A percentile compares a stretch with the other conserved stretches of the same genome.
These are phyloP conservation scores for Aspergillus sp. DNA, from an alignment of 2,329 filamentous ascomycete genomes.

Conservation along the genomic window DNA sequence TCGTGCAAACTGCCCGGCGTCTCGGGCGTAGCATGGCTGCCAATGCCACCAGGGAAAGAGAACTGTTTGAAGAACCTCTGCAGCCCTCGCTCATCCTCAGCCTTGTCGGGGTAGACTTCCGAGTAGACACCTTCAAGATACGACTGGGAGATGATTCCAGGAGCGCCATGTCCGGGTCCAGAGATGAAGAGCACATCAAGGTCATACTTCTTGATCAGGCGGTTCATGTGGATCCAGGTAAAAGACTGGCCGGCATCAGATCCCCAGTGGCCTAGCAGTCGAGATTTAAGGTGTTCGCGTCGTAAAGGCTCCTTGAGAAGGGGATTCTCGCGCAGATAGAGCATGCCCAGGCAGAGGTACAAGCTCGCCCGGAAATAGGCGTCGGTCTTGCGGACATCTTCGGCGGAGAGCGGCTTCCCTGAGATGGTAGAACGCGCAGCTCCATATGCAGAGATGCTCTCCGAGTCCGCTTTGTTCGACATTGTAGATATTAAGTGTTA, in stretches of 20 bases:
- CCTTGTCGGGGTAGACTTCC: slow-evolving; percentile 74
- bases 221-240: slow-evolving; percentile 80
- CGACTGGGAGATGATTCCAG: slow-evolving; percentile 71
- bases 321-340: slow-evolving; percentile 73
- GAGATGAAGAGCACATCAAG: slow-evolving; percentile 72
- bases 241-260: slow-evolving; percentile 79
- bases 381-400: slow-evolving; percentile 68
- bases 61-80: slow-evolving; percentile 79
- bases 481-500: background rate
- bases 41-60: slow-evolving; percentile 77
- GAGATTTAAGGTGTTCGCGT: slow-evolving; percentile 69
- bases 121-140: slow-evolving; percentile 77
- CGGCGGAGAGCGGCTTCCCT: slow-evolving; percentile 60
- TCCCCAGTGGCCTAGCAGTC: slow-evolving; percentile 75
- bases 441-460: slow-evolving; percentile 65
- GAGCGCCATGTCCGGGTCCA: slow-evolving; percentile 75
- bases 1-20: slow-evolving; percentile 76
- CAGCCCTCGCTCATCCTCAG: slow-evolving; percentile 67
- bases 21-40: slow-evolving; percentile 75
- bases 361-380: slow-evolving; percentile 73
- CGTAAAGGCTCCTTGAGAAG: slow-evolving; percentile 69
- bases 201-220: slow-evolving; percentile 77
- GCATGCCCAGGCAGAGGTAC: slow-evolving; percentile 77
- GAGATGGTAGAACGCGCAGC: slow-evolving; percentile 64
- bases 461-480: background rate